phyloP scores from a whole-genome alignment of 2,329 filamentous ascomycete species.

The Colletotrichum noveboracense region DNA sequence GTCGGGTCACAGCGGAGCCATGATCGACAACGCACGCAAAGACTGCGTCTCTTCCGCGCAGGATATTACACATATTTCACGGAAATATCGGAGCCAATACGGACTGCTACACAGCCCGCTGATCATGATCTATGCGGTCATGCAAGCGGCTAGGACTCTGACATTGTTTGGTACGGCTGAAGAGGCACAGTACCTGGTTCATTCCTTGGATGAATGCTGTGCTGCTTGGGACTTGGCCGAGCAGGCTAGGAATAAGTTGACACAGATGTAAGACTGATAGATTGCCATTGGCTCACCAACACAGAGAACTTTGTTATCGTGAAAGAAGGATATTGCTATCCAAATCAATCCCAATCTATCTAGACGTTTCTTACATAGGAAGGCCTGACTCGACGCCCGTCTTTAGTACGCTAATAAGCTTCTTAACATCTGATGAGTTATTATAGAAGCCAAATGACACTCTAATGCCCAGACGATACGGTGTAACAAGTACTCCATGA shows the following conservation, averaged over 20 bases:
- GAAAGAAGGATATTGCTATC: background rate
- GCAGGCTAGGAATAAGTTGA: background rate
- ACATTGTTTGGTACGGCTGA: background rate
- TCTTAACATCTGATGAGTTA: constrained; percentile 26
- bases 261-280: background rate
- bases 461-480: constrained; percentile 29
- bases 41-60: constrained; percentile 25
- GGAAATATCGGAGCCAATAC: constrained; percentile 26
- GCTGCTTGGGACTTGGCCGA: background rate
- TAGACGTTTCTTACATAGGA: background rate
- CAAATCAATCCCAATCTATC: background rate
- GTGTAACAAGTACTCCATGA: constrained; percentile 22
- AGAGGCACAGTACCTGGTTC: background rate
- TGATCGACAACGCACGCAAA: background rate
- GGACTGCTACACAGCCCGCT: background rate
- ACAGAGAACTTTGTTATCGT: background rate
- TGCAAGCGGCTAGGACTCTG: background rate
- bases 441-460: constrained; percentile 33
- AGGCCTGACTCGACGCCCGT: background rate
- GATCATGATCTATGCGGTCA: background rate
- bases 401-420: background rate
- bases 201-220: background rate
- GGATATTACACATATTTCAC: constrained; percentile 25
- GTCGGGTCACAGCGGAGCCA: background rate
- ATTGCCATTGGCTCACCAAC: background rate